Percentiles rank a stretch among this genome's conserved stretches.
phyloP scores from a whole-genome alignment of 2,329 filamentous ascomycete species.

The Exophiala sideris region DNA sequence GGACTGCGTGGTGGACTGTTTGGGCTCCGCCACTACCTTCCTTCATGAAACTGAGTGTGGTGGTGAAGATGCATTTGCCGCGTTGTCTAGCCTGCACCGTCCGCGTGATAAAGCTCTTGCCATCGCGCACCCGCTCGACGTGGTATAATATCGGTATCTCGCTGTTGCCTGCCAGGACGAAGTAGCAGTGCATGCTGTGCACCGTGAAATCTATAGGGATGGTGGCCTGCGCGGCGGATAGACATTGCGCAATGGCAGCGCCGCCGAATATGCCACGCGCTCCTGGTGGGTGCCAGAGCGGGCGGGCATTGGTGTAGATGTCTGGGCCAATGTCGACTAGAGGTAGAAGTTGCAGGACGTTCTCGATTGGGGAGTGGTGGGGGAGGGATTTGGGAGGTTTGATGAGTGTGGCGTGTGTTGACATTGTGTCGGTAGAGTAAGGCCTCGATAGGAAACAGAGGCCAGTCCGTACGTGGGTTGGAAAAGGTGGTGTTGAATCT shows the following conservation, averaged over 20 bases:
- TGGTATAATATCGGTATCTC: constrained; percentile 89
- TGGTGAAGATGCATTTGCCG: constrained; percentile 89
- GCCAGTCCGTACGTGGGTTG: neutral
- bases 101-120: constrained; percentile 81
- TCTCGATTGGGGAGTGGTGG: constrained; percentile 77
- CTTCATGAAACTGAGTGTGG: constrained; percentile 82
- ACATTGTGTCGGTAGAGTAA: constrained; percentile 10
- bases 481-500: too few species aligned
- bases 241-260: constrained; percentile 86
- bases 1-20: constrained; percentile 62
- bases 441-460: neutral
- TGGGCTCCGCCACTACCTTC: constrained; percentile 55
- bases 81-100: constrained; percentile 94
- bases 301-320: constrained; percentile 88
- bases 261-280: constrained; percentile 93
- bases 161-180: constrained; percentile 83
- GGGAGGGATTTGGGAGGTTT: constrained; percentile 70
- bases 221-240: constrained; percentile 83
- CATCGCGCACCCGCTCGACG: constrained; percentile 89
- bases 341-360: constrained; percentile 79
- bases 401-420: constrained; percentile 57
- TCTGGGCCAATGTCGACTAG: constrained; percentile 63
- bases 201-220: constrained; percentile 75
- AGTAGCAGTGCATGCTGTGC: constrained; percentile 99
- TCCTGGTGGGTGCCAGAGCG: constrained; percentile 86